Evolutionary conservation across 495 filamentous ascomycete species (phyloP), one percentile per base, ranked within the genome.

Genomic region (Podospora anserina): DNA sequence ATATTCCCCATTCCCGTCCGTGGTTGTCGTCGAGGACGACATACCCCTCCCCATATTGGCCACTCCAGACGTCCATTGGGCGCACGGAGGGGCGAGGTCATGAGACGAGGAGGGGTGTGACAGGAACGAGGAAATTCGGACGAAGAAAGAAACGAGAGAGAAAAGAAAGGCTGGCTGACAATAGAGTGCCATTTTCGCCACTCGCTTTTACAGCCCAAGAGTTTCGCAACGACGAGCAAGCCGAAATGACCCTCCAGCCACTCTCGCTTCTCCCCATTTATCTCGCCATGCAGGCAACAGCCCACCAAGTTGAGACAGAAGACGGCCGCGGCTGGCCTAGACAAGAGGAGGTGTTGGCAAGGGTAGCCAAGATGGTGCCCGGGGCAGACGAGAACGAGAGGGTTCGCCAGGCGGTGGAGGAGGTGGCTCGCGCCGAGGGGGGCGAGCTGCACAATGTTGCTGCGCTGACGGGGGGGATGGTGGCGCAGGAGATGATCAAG

Each of bases 401-500:
- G 56, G 78, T 88, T 44, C 69, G 80, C 16, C 75, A 88, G 62
- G 84, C 85, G 28, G 85, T 88, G 63, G 82, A 84, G 61, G 91
- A 93, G 75, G 81, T 93, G 30, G 88, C 87, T 56, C 86, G 94
- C 44, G 91, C 91, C 34, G 90, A 88, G 64, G 92, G 92, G 39
- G 91, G 88, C 57, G 95, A 99, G 79, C 81, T 99, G 71, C 96
- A 98, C 80, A 97, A 97, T 77, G 91, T 97, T 63, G 89, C 94
- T n/a, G 89, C 93, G 27, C 78, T 98, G 61, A 91, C 90, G 7
- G 95, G 96, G 20, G 96, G 95, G 0, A 89, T 99, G 79, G 90
- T 96, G 27, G 92, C 94, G 32, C 95, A 99, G 80, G 95, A 99
- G 82, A 86, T 92, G 32, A 93, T 98, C 76, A 99, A 99, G 84